phyloP scores from a whole-genome alignment of 257 asterid species.

The Gynochthodes officinalis region DNA sequence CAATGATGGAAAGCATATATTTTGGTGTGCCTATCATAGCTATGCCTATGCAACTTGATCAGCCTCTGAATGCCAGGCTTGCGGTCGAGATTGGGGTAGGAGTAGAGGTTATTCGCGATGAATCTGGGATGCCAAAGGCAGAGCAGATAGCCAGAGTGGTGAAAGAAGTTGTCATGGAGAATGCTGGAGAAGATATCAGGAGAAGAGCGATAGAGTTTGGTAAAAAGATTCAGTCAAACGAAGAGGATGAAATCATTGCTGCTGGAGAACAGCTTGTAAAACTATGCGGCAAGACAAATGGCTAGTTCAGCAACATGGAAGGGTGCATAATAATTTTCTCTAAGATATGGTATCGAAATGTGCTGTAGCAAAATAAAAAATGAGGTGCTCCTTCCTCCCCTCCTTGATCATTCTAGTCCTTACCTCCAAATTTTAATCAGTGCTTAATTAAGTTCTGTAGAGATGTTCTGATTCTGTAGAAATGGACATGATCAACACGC shows the following conservation, averaged over 20 bases:
- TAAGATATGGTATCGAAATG: not conserved
- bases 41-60: constrained; percentile 53
- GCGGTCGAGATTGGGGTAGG: constrained; percentile 24
- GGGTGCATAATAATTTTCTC: not conserved
- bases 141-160: constrained; percentile 20
- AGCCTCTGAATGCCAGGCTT: constrained; percentile 41
- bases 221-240: not conserved
- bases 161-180: constrained; percentile 19
- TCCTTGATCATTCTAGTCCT: not conserved
- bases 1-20: constrained; percentile 37
- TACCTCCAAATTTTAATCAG: not conserved
- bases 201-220: not conserved
- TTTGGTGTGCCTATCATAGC: constrained; percentile 47
- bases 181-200: not conserved
- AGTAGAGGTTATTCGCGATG: constrained; percentile 29
- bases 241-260: not conserved
- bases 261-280: not conserved
- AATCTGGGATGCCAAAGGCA: constrained; percentile 21
- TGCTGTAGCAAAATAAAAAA: not conserved
- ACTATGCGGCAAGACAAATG: not conserved
- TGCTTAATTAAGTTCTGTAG: not conserved
- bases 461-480: not conserved
- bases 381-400: no score
- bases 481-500: not conserved
- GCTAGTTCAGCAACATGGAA: not conserved